Percentiles rank a stretch among this genome's conserved stretches.
These are phyloP conservation scores for Protomyces inundatus DNA, from an alignment of 1,139 yeast genomes.

Conservation along the genomic window DNA sequence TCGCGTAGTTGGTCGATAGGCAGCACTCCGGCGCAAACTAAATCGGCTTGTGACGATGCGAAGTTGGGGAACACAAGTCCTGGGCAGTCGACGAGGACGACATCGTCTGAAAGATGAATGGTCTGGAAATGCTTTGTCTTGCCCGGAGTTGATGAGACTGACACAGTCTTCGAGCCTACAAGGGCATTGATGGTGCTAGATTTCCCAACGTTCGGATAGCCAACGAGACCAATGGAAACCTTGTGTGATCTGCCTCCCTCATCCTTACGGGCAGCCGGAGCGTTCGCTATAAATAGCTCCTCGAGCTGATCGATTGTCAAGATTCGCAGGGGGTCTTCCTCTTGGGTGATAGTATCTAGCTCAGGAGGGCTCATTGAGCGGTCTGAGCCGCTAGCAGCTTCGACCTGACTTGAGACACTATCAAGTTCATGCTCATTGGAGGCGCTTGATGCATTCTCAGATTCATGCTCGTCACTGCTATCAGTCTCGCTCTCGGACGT, in stretches of 20 bases:
- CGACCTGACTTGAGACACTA: not conserved
- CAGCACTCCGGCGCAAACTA: constrained; percentile 94
- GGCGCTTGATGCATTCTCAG: not conserved
- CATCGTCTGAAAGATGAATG: constrained; percentile 73
- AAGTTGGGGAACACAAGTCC: constrained; percentile 98
- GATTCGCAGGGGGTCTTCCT: constrained; percentile 40
- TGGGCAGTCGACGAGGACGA: constrained; percentile 94
- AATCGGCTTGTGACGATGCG: constrained; percentile 92
- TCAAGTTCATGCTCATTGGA: not conserved
- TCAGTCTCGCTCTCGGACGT: not conserved
- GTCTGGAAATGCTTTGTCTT: constrained; percentile 99
- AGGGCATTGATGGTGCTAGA: constrained; percentile 93
- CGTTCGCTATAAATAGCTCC: constrained; percentile 65
- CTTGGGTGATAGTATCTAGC: not conserved
- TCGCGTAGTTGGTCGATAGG: constrained; percentile 97
- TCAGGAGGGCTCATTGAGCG: not conserved
- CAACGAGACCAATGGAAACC: constrained; percentile 74
- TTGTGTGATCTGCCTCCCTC: constrained; percentile 49
- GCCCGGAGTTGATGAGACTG: constrained; percentile 98
- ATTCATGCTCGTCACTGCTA: not conserved
- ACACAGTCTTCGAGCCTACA: constrained; percentile 92
- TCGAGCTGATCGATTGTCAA: constrained; percentile 81
- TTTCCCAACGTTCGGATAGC: constrained; percentile 88
- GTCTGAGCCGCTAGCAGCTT: not conserved
- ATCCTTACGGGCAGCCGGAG: constrained; percentile 53